A percentile compares a stretch with the other conserved stretches of the same genome.
Conservation (phyloP, 2,329 filamentous ascomycete genomes). For the Epicoccum nigrum region DNA sequence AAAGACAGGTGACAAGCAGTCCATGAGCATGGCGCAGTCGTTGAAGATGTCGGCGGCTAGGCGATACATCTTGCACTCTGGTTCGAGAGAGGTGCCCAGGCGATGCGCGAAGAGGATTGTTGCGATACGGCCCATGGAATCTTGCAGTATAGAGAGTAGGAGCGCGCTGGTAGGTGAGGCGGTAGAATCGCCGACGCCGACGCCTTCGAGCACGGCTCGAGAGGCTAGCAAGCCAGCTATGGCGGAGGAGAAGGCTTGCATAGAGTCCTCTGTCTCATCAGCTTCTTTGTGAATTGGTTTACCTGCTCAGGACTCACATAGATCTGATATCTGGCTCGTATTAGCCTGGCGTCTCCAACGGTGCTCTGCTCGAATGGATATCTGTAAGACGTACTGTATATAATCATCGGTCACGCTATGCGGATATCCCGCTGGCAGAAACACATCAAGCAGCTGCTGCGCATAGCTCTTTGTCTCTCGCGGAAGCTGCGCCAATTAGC, state of each 20-base stretch:
- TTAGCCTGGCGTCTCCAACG: neutral
- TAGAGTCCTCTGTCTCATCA: constrained; percentile 64
- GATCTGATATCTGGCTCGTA: constrained; percentile 64
- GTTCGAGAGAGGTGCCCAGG: constrained; percentile 81
- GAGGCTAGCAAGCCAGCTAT: constrained; percentile 81
- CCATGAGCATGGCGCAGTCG: constrained; percentile 83
- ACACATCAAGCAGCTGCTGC: constrained; percentile 67
- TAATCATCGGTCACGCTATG: constrained; percentile 87
- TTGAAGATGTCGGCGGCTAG: constrained; percentile 89
- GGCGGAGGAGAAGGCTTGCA: constrained; percentile 83
- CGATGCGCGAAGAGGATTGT: constrained; percentile 87
- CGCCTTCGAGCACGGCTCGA: constrained; percentile 67
- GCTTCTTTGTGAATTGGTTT: neutral
- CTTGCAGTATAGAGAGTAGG: constrained; percentile 81
- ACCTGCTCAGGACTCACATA: constrained; percentile 57
- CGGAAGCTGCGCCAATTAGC: constrained; percentile 16
- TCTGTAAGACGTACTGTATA: constrained; percentile 60
- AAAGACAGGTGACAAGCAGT: constrained; percentile 78
- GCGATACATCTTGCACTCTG: constrained; percentile 88
- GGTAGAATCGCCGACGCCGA: constrained; percentile 83
- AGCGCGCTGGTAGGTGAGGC: constrained; percentile 82
- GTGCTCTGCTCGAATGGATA: neutral
- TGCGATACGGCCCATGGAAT: constrained; percentile 78
- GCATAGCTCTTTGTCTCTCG: constrained; percentile 32
- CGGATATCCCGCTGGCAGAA: constrained; percentile 87